Base-by-base conservation (phyloP, 345 rosid genomes). In the Pseudoturritis turrita region DNA sequence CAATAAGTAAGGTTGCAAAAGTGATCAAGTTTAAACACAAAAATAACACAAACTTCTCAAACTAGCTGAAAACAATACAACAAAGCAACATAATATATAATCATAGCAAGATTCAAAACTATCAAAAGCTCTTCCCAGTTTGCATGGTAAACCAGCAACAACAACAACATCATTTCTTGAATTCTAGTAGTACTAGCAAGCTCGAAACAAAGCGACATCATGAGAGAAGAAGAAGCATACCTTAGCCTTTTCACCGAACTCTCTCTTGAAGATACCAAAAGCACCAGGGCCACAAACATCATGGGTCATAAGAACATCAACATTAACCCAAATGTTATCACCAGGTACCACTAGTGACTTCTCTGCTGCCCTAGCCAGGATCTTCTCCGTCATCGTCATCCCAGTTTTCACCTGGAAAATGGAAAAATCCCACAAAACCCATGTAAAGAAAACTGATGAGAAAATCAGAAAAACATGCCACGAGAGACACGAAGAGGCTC, bases 281-380 rank as follows among this genome's bases (percentile, higher is more conserved):
- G 97, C 88, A 78, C 97, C 97, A 18, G 97, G 96, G 36, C 98
- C 98, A 60, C 93, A 91, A 39, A 94, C 96, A 83, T 95, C 99
- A 72, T 95, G 98, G 49, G 98, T 95, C 99, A 91, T 95, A 82
- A 95, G 79, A 36, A 86, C 68, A 84, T 95, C 96, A 65, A 95
- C 88, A 36, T 89, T 83, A 58, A 89, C 98, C 99, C 98, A 95
- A 41, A 86, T 88, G 72, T 95, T 95, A 66, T 95, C 99, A 43
- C 99, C 99, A 13, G 99, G 97, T 26, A 69, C 75, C 79, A 91
- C 80, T 50, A 78, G 83, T 7, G 90, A 51, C 74, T 86, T 89
- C 84, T 87, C 94, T 7, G 97, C 75, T 2, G 98, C 94, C 78
- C 81, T 88, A 4, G 98, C 89, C 45, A 95, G 61, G 33, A 95